Base-by-base conservation (phyloP, 2,329 filamentous ascomycete genomes). In the Aspergillus sp. region DNA sequence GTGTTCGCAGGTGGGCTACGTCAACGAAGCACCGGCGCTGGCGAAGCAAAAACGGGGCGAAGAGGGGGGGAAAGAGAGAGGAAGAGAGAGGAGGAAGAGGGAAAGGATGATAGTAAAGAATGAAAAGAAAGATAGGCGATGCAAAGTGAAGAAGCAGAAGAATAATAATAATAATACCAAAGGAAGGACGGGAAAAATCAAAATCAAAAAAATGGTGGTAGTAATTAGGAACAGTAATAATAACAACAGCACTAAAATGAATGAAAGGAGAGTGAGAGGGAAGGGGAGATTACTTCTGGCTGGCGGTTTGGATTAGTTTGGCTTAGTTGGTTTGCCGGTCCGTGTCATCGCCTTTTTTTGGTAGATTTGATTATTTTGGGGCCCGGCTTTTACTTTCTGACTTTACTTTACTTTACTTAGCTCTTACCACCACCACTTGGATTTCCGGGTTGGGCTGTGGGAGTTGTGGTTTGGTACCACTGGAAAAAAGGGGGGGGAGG, bases 21-120 rank as follows among this genome's bases (percentile, higher is more conserved):
- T 68, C 70, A 70, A 71, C 66, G 65, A 71, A 67, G 64, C 70
- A 73, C 64, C 69, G 62, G 66, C 62, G 64, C 68, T 59, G 63
- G 54, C 54, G 32, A 57, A 60, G 38, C 52, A 32, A 36, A 36
- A 36, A 36, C 32, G 32, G 32, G 32, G 32, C 32, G 54, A 48
- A 57, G 21, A 38, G 58, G 17, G 51, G 53, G 41, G 19, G 52
- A 59, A 49, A 50, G 32, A 30, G 38, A 53, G 53, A 27, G 15
- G 21, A 41, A 17, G 19, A 25, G 25, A 17, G 39, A 39, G 32
- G 44, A 56, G 44, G 44, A 56, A 17, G 41, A 32, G 41, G 42
- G 30, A 27, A 27, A 25, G 44, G 27, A 39, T 30, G 53, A 47
- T 44, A 47, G 11, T 32, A 51, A 47, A 57, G 27, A 48, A 42